Base-by-base conservation (phyloP, 2,329 filamentous ascomycete genomes). In the Parafenestella ontariensis region DNA sequence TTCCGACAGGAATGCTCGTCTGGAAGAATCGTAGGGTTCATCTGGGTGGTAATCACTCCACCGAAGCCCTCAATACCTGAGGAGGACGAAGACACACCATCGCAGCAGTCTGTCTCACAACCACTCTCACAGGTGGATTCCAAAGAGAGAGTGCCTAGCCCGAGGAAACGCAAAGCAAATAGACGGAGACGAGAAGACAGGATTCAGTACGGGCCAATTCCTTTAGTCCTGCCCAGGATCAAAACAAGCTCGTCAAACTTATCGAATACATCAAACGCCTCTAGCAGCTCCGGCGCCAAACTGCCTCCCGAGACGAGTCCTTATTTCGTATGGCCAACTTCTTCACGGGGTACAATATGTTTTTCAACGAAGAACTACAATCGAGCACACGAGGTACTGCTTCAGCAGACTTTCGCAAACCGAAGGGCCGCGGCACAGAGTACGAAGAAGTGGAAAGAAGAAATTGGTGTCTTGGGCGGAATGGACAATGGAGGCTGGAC, bases 1-100 rank as follows among this genome's bases (percentile, higher is more conserved):
- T 98, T 91, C 71, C 84, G 95, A 52, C 95, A 98, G 73, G 95
- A 99, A 71, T 99, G 95, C 70, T 96, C 93, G 0, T 91, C 92
- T 29, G 96, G 95, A 0, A 84, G 93, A 17, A 83, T 96, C 69
- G 96, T 96, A 0, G 96, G 96, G 0, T 99, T 99, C 64, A 83
- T 98, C 23, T 99, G 96, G 94, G 79, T 97, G 23, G 88, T 97
- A 0, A 89, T 97, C 42, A 83, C 82, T 61, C 89, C 92, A 29
- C 82, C 86, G 0, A 74, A 78, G 5, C 58, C 64, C 15, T 65
- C 68, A 1, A 71, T 74, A 44, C 62, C 63, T 2, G 71, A 73
- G 43, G 69, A 74, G 53, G 68, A 70, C 7, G 68, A 68, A 24
- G 59, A 61, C n/a, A 52, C 61, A 18, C 52, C 61, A 20, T 73